phyloP scores from a whole-genome alignment of 2,329 filamentous ascomycete genomes.

The Chrysoporthe deuterocubensis region DNA sequence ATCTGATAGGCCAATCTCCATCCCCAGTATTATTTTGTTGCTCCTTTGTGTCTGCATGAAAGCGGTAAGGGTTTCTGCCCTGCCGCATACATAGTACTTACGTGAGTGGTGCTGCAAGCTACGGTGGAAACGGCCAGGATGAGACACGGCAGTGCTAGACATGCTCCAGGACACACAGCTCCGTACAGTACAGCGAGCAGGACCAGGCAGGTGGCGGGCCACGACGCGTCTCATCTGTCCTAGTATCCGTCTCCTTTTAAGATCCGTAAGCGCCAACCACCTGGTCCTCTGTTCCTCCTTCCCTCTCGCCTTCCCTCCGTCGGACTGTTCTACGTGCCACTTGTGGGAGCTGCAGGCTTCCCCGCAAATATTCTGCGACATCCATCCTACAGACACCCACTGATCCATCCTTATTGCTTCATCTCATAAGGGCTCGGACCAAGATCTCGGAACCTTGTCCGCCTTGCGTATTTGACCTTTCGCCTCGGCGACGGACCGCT shows the following conservation, averaged over 20 bases:
- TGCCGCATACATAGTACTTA: neutral
- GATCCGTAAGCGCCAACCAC: neutral
- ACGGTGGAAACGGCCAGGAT: neutral
- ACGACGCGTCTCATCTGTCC: neutral
- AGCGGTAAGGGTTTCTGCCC: neutral
- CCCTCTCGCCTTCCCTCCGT: neutral
- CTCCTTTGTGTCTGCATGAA: neutral
- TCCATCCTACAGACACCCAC: neutral
- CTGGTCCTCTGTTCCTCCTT: neutral
- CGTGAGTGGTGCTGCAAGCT: neutral
- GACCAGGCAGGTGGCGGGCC: constrained; percentile 1
- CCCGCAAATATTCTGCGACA: constrained; percentile 18
- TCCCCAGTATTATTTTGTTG: neutral
- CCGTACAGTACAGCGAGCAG: neutral
- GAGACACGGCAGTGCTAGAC: constrained; percentile 2
- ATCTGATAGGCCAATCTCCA: neutral
- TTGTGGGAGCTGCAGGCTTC: constrained; percentile 13
- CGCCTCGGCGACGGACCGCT: neutral
- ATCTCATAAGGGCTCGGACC: constrained; percentile 7
- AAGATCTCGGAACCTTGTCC: constrained; percentile 14
- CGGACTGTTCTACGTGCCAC: neutral
- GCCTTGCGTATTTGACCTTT: constrained; percentile 2
- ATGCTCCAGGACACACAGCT: neutral
- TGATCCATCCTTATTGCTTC: constrained; percentile 4
- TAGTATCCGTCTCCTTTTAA: neutral